Evolutionary conservation across 768 basidiomycete genomes (phyloP).

Genomic region (Galerina sulciceps): DNA sequence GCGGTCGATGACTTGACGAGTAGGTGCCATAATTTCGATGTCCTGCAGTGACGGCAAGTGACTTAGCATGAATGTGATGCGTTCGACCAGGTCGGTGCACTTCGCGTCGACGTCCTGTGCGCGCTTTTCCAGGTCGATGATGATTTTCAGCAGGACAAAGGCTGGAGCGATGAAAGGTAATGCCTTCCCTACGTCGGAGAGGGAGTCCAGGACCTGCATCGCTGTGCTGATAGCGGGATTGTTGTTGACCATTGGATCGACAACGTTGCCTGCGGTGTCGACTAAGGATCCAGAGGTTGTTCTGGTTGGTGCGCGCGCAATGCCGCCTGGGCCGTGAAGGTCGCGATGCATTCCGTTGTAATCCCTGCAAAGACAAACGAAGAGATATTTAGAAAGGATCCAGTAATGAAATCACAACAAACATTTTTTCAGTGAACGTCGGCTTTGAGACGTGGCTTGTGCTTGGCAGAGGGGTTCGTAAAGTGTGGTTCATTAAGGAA

Average conservation of each 20-base stretch:
- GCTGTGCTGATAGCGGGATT: constrained; percentile 29
- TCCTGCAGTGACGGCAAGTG: constrained; percentile 38
- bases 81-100: constrained; percentile 43
- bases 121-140: constrained; percentile 40
- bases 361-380: constrained; percentile 5
- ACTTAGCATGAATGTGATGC: constrained; percentile 46
- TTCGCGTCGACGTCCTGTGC: constrained; percentile 43
- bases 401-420: too few relatives aligned
- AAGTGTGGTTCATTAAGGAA: too few relatives aligned
- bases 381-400: too few relatives aligned
- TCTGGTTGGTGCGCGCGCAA: constrained; percentile 8
- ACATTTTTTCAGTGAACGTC: too few relatives aligned
- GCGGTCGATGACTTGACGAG: constrained; percentile 39
- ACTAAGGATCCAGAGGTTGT: background rate
- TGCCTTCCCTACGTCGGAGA: constrained; percentile 39
- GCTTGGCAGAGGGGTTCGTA: too few relatives aligned
- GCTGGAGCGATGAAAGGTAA: constrained; percentile 43
- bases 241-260: constrained; percentile 22
- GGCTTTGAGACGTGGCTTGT: too few relatives aligned
- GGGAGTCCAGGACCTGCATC: constrained; percentile 30
- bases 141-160: constrained; percentile 42
- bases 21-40: constrained; percentile 36
- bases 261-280: constrained; percentile 13
- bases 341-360: constrained; percentile 14
- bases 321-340: background rate